Base-by-base conservation (phyloP, 2,329 filamentous ascomycete species). In the Colletotrichum karsti region DNA sequence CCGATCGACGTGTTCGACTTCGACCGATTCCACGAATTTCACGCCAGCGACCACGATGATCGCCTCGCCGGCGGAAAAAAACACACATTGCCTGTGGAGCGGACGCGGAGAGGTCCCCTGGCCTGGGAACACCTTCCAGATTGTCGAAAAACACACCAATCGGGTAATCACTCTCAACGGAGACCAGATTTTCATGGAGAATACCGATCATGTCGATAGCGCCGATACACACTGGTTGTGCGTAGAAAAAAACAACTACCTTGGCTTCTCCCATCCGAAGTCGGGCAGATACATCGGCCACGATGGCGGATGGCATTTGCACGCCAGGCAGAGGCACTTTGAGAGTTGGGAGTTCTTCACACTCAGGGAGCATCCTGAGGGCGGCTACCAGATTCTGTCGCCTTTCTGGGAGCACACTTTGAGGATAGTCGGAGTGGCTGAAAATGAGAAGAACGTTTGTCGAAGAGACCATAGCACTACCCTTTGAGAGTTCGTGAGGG, bases 181-280 rank as follows among this genome's bases (percentile, higher is more conserved):
- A 3, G 50, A 6, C 10, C 35, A 42, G 1, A 8, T 53, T 5
- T 39, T 33, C 26, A 28, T 73, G 1, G 37, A 50, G 9, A 63
- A 71, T 10, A 18, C 53, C 12, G 10, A 46, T 1, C 5, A 39
- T 3, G 33, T n/a, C 8, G 12, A 5, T 2, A 12, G 33, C 9
- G 20, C 55, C 3, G 57, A 42, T 12, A 48, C 63, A 6, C 55
- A 56, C 50, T 82, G 81, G 81, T 56, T 68, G 20, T 82, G 81
- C 56, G 74, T 78, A 15, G 79, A 81, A 37, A 74, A 70, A 28
- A 72, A 78, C 5, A 77, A 79, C 3, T 82, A 78, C 78, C 68
- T 81, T 0, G 81, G 80, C 0, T 82, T 82, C 56, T 73, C 72
- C 22, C 79, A 81, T 65, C 73, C 72, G 18, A 73, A 76, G 3